A percentile compares a stretch with the other conserved stretches of the same genome.
These are phyloP conservation scores for Sisymbrium irio DNA, from an alignment of 345 rosid genomes.

Conservation along the genomic window DNA sequence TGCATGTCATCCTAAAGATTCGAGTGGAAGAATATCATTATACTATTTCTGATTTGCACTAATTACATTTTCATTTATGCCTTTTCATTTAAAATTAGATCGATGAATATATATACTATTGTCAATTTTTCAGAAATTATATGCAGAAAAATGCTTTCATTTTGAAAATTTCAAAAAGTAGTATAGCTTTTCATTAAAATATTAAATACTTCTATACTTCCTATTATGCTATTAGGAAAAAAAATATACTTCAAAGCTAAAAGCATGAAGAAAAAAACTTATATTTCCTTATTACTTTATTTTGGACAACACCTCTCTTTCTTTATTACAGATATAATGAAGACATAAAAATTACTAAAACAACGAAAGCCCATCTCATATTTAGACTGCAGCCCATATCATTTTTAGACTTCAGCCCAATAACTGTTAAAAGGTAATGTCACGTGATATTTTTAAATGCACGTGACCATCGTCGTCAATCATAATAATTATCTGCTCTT, in stretches of 20 bases:
- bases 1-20: background rate
- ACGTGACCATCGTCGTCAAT: constrained; percentile 1
- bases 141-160: background rate
- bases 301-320: background rate
- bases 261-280: background rate
- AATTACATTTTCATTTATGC: background rate
- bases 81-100: background rate
- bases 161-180: background rate
- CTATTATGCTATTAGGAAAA: background rate
- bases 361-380: background rate
- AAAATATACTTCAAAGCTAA: background rate
- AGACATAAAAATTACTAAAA: background rate
- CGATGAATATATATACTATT: background rate
- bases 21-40: background rate
- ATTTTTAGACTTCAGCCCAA: background rate
- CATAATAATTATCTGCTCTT: background rate
- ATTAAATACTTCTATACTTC: background rate
- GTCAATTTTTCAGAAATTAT: no score
- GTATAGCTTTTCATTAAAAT: background rate
- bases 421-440: background rate
- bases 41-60: background rate
- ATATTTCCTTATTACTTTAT: background rate
- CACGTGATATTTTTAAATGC: background rate
- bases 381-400: background rate
- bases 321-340: background rate